phyloP scores from a whole-genome alignment of 2,329 filamentous ascomycete genomes.

The Aspergillus vadensis region DNA sequence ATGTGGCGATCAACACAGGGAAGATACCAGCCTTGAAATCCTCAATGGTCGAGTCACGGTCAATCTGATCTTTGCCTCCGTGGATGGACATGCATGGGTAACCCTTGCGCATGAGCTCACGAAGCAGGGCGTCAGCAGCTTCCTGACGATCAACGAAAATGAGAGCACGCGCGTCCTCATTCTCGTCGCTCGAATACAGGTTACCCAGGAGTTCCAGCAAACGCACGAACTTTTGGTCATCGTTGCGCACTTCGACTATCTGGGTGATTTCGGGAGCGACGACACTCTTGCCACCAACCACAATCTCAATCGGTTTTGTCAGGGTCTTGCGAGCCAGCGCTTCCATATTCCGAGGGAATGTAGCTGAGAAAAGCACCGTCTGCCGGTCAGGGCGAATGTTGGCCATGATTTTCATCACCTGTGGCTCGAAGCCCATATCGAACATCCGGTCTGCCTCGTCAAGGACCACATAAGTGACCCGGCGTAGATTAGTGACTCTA shows the following conservation, averaged over 20 bases:
- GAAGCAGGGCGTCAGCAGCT: slow-evolving; percentile 77
- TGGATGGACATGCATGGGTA: slow-evolving; percentile 94
- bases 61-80: slow-evolving; percentile 89
- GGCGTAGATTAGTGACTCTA: slow-evolving; percentile 85
- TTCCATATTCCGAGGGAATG: slow-evolving; percentile 92
- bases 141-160: slow-evolving; percentile 94
- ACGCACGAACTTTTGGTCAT: slow-evolving; percentile 79
- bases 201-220: slow-evolving; percentile 85
- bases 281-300: slow-evolving; percentile 79
- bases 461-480: slow-evolving; percentile 91
- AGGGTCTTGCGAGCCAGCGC: slow-evolving; percentile 85
- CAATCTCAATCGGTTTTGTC: slow-evolving; percentile 83
- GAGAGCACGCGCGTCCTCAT: slow-evolving; percentile 85
- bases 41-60: slow-evolving; percentile 86
- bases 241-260: slow-evolving; percentile 82
- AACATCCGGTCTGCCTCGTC: slow-evolving; percentile 99
- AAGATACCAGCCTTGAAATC: slow-evolving; percentile 92
- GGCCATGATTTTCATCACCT: slow-evolving; percentile 93
- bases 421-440: slow-evolving; percentile 98
- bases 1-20: slow-evolving; percentile 90
- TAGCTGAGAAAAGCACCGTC: slow-evolving; percentile 94
- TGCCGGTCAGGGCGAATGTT: slow-evolving; percentile 91
- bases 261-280: slow-evolving; percentile 78
- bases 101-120: slow-evolving; percentile 77
- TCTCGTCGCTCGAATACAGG: slow-evolving; percentile 69